Percentiles rank a stretch among this genome's conserved stretches.
These are phyloP conservation scores for Phytomonas sp. DNA, from an alignment of 208 protist species.

Conservation along the genomic window DNA sequence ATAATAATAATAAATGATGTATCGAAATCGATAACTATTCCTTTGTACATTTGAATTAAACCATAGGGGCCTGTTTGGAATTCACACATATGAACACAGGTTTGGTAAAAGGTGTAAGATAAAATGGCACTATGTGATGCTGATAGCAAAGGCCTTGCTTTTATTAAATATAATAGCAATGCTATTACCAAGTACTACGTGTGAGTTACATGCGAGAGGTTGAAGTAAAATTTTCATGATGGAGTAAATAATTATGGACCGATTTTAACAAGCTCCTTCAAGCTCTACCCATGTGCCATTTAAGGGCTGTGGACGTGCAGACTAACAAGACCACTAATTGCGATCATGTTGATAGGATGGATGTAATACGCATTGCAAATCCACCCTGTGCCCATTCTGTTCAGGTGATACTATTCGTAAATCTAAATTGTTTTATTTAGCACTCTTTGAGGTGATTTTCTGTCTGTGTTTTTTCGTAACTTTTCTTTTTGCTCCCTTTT, in stretches of 20 bases:
- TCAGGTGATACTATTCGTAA: background rate
- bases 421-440: background rate
- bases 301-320: background rate
- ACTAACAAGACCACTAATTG: background rate
- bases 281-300: background rate
- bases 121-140: background rate
- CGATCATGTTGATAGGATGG: background rate
- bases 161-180: background rate
- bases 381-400: background rate
- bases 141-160: background rate
- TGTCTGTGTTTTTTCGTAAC: background rate
- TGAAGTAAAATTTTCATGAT: background rate
- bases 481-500: background rate
- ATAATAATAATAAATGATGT: slow-evolving; percentile 4
- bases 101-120: background rate
- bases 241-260: background rate
- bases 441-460: background rate
- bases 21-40: slow-evolving; percentile 3
- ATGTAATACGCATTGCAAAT: background rate
- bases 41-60: slow-evolving; percentile 3
- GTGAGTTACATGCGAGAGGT: background rate
- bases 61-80: background rate
- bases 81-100: background rate
- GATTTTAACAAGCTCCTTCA: background rate
- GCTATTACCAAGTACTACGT: background rate